Evolutionary conservation across 768 basidiomycete species (phyloP).

Genomic region (Naematelia aurantialba): DNA sequence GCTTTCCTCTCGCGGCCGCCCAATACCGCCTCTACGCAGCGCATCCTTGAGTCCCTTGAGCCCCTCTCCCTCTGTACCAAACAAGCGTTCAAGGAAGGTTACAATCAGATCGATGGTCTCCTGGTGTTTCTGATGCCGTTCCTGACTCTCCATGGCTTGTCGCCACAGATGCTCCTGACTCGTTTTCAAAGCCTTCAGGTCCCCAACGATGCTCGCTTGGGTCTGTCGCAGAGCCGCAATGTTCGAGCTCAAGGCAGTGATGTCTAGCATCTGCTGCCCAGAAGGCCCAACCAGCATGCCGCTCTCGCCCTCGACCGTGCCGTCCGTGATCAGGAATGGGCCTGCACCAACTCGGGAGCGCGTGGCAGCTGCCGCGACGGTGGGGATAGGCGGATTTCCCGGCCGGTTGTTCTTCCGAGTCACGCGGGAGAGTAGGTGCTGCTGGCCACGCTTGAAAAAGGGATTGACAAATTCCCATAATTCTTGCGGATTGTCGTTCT

Average conservation of each 20-base stretch:
- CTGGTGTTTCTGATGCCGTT: constrained; percentile 83
- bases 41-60: constrained; percentile 40
- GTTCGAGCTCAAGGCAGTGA: constrained; percentile 72
- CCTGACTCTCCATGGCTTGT: constrained; percentile 72
- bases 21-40: constrained; percentile 27
- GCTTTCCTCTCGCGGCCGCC: neutral
- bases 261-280: constrained; percentile 56
- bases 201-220: constrained; percentile 83
- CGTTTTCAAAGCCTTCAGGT: constrained; percentile 80
- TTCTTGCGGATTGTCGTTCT: constrained; percentile 61
- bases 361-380: constrained; percentile 7
- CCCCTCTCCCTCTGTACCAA: constrained; percentile 54
- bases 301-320: constrained; percentile 35
- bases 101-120: constrained; percentile 95
- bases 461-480: constrained; percentile 79
- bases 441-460: constrained; percentile 82
- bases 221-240: constrained; percentile 85
- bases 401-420: constrained; percentile 68
- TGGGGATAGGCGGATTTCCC: constrained; percentile 19
- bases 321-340: constrained; percentile 34
- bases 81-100: constrained; percentile 89
- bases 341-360: neutral
- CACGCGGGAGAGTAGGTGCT: constrained; percentile 79
- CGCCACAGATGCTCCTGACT: constrained; percentile 91
- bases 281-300: constrained; percentile 26